A percentile compares a stretch with the other conserved stretches of the same genome.
Conservation (phyloP, 176 grass and related monocot genomes). For the Eleusine indica region DNA sequence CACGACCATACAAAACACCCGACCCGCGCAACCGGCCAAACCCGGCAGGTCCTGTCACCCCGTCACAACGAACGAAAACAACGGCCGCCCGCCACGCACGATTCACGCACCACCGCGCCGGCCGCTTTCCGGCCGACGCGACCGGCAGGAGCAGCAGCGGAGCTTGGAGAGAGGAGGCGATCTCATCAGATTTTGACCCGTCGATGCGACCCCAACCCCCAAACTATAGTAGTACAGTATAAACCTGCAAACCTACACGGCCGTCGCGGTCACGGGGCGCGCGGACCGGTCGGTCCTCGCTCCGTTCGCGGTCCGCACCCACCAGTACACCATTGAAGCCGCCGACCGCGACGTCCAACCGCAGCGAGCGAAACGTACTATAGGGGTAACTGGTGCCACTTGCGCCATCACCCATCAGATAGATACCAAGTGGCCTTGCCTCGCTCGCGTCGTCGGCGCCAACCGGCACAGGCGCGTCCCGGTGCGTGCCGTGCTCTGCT, state of each 20-base stretch:
- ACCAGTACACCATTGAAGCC: not conserved
- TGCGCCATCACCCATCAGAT: not conserved
- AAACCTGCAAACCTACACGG: no score
- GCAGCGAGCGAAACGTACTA: not conserved
- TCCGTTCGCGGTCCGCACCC: not conserved
- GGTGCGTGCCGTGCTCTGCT: not conserved
- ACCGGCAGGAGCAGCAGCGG: not conserved
- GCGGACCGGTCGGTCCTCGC: no score
- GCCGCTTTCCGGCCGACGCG: not conserved
- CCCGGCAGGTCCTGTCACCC: not conserved
- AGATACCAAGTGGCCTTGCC: not conserved
- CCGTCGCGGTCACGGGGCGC: conserved; percentile 3
- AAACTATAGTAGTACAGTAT: no score
- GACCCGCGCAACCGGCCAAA: not conserved
- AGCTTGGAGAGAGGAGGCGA: not conserved
- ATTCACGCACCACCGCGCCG: not conserved
- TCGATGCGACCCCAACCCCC: not conserved
- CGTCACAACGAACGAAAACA: not conserved
- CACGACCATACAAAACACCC: not conserved
- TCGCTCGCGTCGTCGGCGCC: not conserved
- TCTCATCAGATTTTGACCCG: not conserved
- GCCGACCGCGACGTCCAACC: conserved; percentile 45
- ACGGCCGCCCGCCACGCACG: conserved; percentile 24
- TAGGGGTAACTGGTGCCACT: not conserved
- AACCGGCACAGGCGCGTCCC: not conserved